Percentiles rank a stretch among this genome's conserved stretches.
These are phyloP conservation scores for Cucurbita pepo DNA, from an alignment of 306 rosid genomes.

Conservation along the genomic window DNA sequence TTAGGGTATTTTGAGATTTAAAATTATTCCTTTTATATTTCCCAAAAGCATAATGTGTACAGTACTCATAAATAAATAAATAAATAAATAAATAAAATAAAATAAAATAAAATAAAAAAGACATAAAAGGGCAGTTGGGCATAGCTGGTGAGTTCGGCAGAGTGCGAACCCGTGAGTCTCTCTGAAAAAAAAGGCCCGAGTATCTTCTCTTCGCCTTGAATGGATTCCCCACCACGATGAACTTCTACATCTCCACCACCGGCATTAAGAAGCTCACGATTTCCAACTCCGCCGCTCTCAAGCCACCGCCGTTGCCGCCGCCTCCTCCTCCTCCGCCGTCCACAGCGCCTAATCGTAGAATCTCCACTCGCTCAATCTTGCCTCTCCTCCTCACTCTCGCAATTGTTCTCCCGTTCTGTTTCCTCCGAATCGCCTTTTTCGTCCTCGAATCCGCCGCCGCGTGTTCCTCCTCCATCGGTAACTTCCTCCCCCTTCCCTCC, in stretches of 20 bases:
- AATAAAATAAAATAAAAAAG: not conserved
- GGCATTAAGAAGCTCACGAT: conserved; percentile 58
- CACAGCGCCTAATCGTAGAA: conserved; percentile 34
- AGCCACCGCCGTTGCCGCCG: conserved; percentile 19
- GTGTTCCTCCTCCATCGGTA: conserved; percentile 56
- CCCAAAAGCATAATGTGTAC: no score
- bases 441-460: conserved; percentile 64
- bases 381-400: conserved; percentile 42
- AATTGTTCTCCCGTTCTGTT: conserved; percentile 48
- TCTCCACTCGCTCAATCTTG: conserved; percentile 29
- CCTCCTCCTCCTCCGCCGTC: conserved; percentile 16
- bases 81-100: no score
- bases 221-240: conserved; percentile 24
- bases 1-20: no score
- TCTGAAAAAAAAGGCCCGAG: not conserved
- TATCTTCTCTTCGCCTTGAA: not conserved
- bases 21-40: no score
- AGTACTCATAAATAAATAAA: no score
- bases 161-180: not conserved
- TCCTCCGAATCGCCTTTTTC: conserved; percentile 50
- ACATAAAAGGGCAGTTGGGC: not conserved
- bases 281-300: conserved; percentile 28
- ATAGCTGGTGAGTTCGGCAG: not conserved
- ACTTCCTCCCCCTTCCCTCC: not conserved
- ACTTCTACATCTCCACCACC: conserved; percentile 63